These are phyloP conservation scores for Eucalyptus shirleyi DNA, from an alignment of 345 rosid genomes.

Conservation along the genomic window DNA sequence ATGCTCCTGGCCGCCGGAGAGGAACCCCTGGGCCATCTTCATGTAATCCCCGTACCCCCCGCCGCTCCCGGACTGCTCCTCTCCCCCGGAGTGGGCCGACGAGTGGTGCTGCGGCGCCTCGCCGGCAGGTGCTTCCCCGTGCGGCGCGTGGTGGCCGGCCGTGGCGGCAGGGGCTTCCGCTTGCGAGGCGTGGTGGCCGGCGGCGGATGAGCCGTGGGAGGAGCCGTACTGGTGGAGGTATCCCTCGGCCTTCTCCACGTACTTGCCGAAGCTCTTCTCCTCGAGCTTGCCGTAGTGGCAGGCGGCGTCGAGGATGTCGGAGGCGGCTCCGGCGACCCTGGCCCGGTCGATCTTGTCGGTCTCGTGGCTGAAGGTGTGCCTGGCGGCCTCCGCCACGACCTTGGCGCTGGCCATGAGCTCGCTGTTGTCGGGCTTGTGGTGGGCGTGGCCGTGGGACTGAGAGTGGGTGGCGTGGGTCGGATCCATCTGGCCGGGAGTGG, in stretches of 20 bases:
- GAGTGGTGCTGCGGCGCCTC: background rate
- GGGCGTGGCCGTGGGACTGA: background rate
- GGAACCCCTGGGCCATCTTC: slow-evolving; percentile 9
- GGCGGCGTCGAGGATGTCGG: slow-evolving; percentile 50
- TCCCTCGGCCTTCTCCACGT: slow-evolving; percentile 57
- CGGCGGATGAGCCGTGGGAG: slow-evolving; percentile 17
- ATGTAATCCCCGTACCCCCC: slow-evolving; percentile 4
- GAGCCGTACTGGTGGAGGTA: slow-evolving; percentile 45
- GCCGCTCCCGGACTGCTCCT: background rate
- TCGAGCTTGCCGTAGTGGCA: slow-evolving; percentile 60
- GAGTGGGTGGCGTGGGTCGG: background rate
- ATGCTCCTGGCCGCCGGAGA: background rate
- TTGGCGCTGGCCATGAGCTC: slow-evolving; percentile 66
- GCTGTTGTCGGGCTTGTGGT: background rate
- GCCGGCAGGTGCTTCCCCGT: background rate
- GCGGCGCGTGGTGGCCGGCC: background rate
- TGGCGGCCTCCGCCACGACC: slow-evolving; percentile 50
- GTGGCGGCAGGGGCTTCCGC: background rate
- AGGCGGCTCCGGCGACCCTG: slow-evolving; percentile 48
- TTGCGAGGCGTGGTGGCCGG: background rate
- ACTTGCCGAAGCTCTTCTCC: slow-evolving; percentile 42
- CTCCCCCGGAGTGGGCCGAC: background rate
- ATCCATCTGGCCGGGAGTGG: background rate
- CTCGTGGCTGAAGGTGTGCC: slow-evolving; percentile 21
- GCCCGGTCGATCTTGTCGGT: slow-evolving; percentile 38